Percentiles rank a stretch among this genome's conserved stretches.
These are phyloP conservation scores for Talaromyces thailandensis DNA, from an alignment of 495 filamentous ascomycete genomes.

Conservation along the genomic window DNA sequence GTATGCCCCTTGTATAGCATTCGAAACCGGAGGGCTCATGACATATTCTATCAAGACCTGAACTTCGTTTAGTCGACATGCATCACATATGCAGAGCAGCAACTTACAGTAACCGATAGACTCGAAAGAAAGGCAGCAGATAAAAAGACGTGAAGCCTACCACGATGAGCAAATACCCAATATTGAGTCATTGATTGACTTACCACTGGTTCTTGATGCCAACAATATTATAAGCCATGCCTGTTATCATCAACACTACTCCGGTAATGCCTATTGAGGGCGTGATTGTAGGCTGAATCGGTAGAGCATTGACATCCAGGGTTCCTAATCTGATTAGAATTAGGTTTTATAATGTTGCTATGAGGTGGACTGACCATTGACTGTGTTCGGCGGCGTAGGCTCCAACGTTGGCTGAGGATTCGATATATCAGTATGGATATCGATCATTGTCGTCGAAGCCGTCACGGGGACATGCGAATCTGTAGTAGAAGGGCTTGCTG, in stretches of 20 bases:
- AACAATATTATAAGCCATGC: slow-evolving; percentile 59
- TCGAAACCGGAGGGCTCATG: slow-evolving; percentile 67
- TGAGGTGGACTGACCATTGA: background rate
- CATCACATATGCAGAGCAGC: background rate
- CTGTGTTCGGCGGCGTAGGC: background rate
- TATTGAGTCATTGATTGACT: background rate
- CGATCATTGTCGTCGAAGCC: slow-evolving; percentile 2
- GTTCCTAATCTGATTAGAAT: background rate
- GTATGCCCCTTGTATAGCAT: slow-evolving; percentile 80
- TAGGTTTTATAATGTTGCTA: background rate
- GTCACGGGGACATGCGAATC: background rate
- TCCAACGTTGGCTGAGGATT: slow-evolving; percentile 1
- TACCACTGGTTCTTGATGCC: slow-evolving; percentile 79
- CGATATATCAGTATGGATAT: slow-evolving; percentile 4
- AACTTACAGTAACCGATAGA: slow-evolving; percentile 58
- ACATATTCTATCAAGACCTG: slow-evolving; percentile 81
- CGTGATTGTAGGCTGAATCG: slow-evolving; percentile 65
- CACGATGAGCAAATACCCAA: slow-evolving; percentile 1
- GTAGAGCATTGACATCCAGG: slow-evolving; percentile 35
- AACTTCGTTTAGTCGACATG: background rate
- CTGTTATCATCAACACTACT: slow-evolving; percentile 62
- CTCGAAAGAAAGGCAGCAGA: slow-evolving; percentile 66
- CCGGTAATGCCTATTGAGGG: slow-evolving; percentile 75
- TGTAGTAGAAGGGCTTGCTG: background rate
- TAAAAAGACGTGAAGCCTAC: slow-evolving; percentile 67